These are phyloP conservation scores for Perilla frutescens DNA, from an alignment of 257 asterid species.

Conservation along the genomic window DNA sequence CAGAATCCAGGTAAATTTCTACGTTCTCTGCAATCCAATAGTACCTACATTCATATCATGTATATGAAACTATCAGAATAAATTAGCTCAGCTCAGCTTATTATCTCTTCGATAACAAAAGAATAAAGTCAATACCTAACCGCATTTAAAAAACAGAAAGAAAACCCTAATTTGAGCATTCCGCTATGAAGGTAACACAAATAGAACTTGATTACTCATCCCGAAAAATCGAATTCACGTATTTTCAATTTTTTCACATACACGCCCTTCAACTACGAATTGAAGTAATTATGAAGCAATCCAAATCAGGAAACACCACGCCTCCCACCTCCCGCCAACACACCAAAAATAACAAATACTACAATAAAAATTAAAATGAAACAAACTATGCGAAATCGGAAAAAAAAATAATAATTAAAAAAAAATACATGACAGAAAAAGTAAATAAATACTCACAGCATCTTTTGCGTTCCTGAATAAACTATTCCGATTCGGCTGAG, in stretches of 20 bases:
- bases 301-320: background rate
- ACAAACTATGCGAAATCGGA: background rate
- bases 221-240: background rate
- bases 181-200: background rate
- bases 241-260: background rate
- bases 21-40: constrained; percentile 38
- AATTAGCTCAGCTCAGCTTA: constrained; percentile 7
- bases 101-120: constrained; percentile 4
- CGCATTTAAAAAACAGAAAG: background rate
- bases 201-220: background rate
- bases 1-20: constrained; percentile 27
- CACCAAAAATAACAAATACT: background rate
- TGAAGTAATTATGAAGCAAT: constrained; percentile 9
- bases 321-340: background rate
- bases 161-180: background rate
- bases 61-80: background rate
- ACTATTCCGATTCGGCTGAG: constrained; percentile 43
- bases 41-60: constrained; percentile 37
- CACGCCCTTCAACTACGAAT: constrained; percentile 18
- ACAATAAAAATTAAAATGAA: background rate
- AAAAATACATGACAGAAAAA: background rate
- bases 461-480: constrained; percentile 47
- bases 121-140: background rate
- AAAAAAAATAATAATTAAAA: background rate
- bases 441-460: background rate